Percentiles rank a stretch among this genome's conserved stretches.
These are phyloP conservation scores for Collybia mongolica DNA, from an alignment of 768 basidiomycete genomes.

Conservation along the genomic window DNA sequence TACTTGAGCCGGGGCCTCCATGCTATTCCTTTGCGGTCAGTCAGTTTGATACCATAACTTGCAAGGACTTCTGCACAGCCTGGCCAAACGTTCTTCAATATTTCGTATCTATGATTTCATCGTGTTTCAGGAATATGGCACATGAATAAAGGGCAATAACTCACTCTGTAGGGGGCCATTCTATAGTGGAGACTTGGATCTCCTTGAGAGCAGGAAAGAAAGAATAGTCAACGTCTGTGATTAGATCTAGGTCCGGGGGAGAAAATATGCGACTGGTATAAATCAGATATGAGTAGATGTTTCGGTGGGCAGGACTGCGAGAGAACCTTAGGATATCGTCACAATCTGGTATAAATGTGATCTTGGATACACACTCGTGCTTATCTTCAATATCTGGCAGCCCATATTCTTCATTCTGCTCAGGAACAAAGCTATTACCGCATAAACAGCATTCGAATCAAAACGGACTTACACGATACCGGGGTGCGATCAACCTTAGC, in stretches of 20 bases:
- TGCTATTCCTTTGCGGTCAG: not conserved
- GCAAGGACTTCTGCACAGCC: not conserved
- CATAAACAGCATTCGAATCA: not conserved
- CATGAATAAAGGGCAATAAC: not conserved
- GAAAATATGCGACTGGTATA: too few species aligned
- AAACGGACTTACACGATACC: not conserved
- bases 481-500: not conserved
- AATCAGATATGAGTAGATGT: too few species aligned
- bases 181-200: not conserved
- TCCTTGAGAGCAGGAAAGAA: not conserved
- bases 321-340: too few species aligned
- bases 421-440: not conserved
- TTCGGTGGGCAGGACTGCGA: too few species aligned
- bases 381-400: too few species aligned
- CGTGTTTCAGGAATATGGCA: not conserved
- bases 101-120: not conserved
- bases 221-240: not conserved
- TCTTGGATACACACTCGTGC: too few species aligned
- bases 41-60: not conserved
- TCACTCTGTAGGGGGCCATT: not conserved
- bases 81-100: not conserved
- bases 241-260: too few species aligned
- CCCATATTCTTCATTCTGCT: too few species aligned
- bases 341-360: too few species aligned
- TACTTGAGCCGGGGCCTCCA: not conserved